Base-by-base conservation (phyloP, 2,329 filamentous ascomycete species). In the Capronia epimyces region DNA sequence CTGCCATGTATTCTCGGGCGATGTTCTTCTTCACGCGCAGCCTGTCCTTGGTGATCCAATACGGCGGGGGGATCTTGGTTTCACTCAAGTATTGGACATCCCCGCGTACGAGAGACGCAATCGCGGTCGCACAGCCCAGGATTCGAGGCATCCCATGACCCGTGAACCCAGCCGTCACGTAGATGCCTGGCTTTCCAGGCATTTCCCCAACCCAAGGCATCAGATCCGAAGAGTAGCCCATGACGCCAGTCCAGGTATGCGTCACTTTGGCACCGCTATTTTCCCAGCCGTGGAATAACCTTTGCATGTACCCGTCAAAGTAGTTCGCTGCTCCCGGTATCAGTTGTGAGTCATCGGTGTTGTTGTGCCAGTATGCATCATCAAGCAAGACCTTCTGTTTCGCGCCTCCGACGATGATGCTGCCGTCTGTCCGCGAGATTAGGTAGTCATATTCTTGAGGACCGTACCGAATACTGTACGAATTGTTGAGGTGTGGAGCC, bases 61-160 rank as follows among this genome's bases (percentile, higher is more conserved):
- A 71, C 22, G 67, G 43, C 10, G 57, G 52, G 2, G 68, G 68
- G 12, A 70, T 37, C 4, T 60, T 60, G 4, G 63, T 68, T 6
- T 58, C 59, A 9, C 62, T 63, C 13, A 66, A 64, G 3, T 39
- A 36, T 1, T 47, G 34, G 2, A 44, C 46, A 21, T 50, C 46
- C 2, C 52, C 55, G 7, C 49, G 24, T 51, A 63, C 9, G 45
- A 68, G 53, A 61, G 57, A 16, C 64, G 46, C 55, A 82, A 73
- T 76, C 83, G 81, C 24, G 69, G 66, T 1, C 74, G 77, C 51
- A 85, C 59, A 0, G 76, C 82, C 57, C 16, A 57, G 77, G 48
- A 79, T 80, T 25, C 80, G 65, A 1, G 81, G 81, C 82, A 84
- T 85, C 0, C 82, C 81, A 63, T 85, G 80, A 0, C 83, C 83